A percentile compares a stretch with the other conserved stretches of the same genome.
Conservation (phyloP, 176 grass and related monocot genomes). For the Areca catechu region DNA sequence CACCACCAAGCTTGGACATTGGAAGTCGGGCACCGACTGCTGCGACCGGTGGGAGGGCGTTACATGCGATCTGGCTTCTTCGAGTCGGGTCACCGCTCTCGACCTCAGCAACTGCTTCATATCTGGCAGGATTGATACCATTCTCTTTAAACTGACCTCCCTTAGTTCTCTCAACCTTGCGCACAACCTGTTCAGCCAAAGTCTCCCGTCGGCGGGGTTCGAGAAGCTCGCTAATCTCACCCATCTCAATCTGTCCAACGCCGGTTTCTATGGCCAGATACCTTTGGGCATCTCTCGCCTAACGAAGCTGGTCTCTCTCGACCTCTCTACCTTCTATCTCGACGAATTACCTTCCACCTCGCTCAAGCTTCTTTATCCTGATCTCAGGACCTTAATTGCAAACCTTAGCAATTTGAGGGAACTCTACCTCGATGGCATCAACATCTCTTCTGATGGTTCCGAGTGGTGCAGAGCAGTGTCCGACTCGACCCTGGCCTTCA, state of each 20-base stretch:
- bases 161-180: conserved; percentile 29
- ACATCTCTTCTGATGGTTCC: conserved; percentile 23
- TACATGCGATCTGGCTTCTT: not conserved
- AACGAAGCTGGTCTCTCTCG: conserved; percentile 30
- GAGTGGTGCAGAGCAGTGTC: conserved; percentile 28
- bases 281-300: conserved; percentile 26
- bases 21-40: conserved; percentile 27
- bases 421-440: conserved; percentile 25
- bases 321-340: conserved; percentile 20
- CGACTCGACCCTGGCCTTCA: conserved; percentile 23
- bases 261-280: conserved; percentile 31
- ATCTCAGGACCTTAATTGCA: conserved; percentile 17
- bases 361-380: conserved; percentile 15
- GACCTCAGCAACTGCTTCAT: conserved; percentile 16
- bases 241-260: conserved; percentile 40
- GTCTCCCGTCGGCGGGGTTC: conserved; percentile 28
- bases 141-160: conserved; percentile 35
- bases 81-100: conserved; percentile 27
- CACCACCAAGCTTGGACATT: conserved; percentile 8
- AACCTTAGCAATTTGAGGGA: conserved; percentile 31
- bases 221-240: conserved; percentile 30
- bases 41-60: conserved; percentile 33
- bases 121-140: conserved; percentile 5
- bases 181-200: conserved; percentile 21
- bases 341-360: not conserved